Base-by-base conservation (phyloP, 2,329 filamentous ascomycete genomes). In the Diaporthe vexans region DNA sequence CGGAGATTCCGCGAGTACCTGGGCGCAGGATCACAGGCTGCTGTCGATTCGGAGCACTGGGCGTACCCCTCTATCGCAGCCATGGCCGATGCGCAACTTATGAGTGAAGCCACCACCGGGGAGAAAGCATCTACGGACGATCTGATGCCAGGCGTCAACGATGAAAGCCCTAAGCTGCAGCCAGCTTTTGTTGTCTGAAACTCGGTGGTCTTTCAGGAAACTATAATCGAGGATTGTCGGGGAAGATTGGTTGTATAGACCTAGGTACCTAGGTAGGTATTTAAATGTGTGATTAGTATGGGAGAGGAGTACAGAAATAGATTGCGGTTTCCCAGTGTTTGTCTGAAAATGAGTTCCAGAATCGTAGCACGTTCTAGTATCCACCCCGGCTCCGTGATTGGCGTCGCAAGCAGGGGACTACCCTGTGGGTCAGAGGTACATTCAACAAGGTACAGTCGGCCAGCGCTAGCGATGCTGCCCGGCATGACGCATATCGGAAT, bases 401-500 rank as follows among this genome's bases (percentile, higher is more conserved):
- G 56, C 33, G 9, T 21, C 6, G 21, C 17, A 2, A 21, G 21
- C 56, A 59, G 56, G 56, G 56, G 7, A 11, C 7, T 9, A 11
- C 56, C 48, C 48, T 52, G n/a, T 24, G 56, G 10, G 19, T 5
- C 6, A 3, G n/a, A 24, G 33, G 59, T 33, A 33, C 26, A 19
- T 26, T 21, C 48, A 21, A 68, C 29, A 35, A 48, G 3, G 10
- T 24, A 58, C 54, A 48, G 54, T 46, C 10, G 40, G 48, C 24
- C 19, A 21, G 7, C 58, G 57, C 70, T 63, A 63, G 70, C 11
- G 21, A 46, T 48, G 57, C 48, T 63, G 57, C 46, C 70, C 70
- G 70, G 70, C 70, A 72, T 72, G 70, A 72, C 70, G 70, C 70
- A 72, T 72, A 24, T 37, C 63, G 63, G 29, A 1, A 37, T 24